Conservation (phyloP, 805 yeast genomes). For the Pichia gijzeniarum region DNA sequence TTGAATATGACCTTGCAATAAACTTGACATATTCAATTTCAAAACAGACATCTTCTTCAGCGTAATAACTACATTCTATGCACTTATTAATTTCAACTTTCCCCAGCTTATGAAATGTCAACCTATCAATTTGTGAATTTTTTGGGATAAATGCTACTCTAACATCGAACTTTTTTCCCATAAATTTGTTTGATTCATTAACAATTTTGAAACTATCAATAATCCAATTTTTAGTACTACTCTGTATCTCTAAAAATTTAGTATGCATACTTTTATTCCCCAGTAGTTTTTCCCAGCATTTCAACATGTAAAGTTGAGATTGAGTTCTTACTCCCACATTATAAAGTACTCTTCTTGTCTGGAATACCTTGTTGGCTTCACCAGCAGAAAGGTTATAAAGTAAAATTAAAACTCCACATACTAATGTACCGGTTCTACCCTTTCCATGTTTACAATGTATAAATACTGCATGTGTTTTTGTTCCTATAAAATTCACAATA, state of each 20-base stretch:
- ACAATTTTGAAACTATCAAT: neutral
- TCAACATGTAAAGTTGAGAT: slow-evolving; percentile 63
- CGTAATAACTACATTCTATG: neutral
- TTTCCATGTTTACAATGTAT: slow-evolving; percentile 89
- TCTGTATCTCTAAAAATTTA: neutral
- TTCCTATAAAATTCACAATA: slow-evolving; percentile 38
- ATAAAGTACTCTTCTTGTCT: slow-evolving; percentile 44
- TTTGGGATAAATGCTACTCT: too few species aligned
- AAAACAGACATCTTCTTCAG: slow-evolving; percentile 7
- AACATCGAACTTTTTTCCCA: neutral
- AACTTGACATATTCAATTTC: neutral
- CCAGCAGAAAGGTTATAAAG: slow-evolving; percentile 30
- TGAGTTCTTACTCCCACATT: slow-evolving; percentile 65
- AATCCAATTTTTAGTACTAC: neutral
- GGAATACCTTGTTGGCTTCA: slow-evolving; percentile 48
- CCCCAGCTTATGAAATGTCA: too few species aligned
- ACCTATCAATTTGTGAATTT: too few species aligned
- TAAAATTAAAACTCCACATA: slow-evolving; percentile 64
- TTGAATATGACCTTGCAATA: neutral
- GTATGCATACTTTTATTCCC: too few species aligned
- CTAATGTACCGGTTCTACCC: slow-evolving; percentile 80
- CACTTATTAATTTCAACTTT: neutral
- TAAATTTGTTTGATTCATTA: too few species aligned
- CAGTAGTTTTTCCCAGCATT: slow-evolving; percentile 37
- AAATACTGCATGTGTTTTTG: slow-evolving; percentile 41